phyloP scores from a whole-genome alignment of 257 asterid genomes.

The Coffea canephora region DNA sequence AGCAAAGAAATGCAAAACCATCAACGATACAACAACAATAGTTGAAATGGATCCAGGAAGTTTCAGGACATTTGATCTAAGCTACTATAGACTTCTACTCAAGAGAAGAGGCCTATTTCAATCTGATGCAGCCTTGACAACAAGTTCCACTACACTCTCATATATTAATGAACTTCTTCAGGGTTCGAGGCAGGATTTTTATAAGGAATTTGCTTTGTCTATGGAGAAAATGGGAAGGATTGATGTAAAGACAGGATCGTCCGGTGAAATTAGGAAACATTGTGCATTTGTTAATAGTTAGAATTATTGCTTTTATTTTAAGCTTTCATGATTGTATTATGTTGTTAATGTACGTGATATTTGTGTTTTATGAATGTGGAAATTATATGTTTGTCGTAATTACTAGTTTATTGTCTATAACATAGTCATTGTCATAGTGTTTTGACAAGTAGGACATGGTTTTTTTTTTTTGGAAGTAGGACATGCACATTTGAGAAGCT shows the following conservation, averaged over 20 bases:
- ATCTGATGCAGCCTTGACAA: constrained; percentile 56
- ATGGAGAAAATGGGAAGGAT: constrained; percentile 75
- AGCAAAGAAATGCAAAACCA: constrained; percentile 39
- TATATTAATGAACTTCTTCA: constrained; percentile 33
- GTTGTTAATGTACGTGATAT: too few species aligned
- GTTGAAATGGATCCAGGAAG: constrained; percentile 79
- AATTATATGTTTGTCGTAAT: too few species aligned
- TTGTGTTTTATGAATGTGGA: too few species aligned
- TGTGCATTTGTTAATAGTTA: constrained; percentile 64
- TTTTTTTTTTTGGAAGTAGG: too few species aligned
- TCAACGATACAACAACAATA: constrained; percentile 34
- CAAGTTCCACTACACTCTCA: constrained; percentile 38
- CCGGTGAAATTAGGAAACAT: constrained; percentile 55
- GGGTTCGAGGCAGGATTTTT: constrained; percentile 35
- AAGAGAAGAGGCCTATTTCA: constrained; percentile 63
- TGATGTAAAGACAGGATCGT: constrained; percentile 51
- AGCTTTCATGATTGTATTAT: background rate
- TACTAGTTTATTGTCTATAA: too few species aligned
- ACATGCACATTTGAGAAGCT: too few species aligned
- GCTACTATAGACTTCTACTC: constrained; percentile 51
- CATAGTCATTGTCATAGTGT: too few species aligned
- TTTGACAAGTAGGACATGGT: too few species aligned
- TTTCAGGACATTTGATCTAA: constrained; percentile 61
- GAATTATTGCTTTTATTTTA: background rate
- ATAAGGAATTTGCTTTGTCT: constrained; percentile 43